phyloP scores from a whole-genome alignment of 441 rosid species.

The Monsonia emarginata region DNA sequence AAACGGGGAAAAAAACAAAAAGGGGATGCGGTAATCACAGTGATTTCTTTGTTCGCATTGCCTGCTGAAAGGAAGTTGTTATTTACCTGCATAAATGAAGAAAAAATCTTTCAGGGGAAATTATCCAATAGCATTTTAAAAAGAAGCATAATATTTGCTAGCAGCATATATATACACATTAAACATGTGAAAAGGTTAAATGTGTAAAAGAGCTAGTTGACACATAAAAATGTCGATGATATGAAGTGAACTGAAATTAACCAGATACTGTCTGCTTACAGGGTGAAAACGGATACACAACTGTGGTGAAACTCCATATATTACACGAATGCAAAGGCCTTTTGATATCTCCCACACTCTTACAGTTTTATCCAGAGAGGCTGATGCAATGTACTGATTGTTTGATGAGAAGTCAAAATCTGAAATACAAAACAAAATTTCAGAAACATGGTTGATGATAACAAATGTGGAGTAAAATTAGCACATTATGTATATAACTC shows the following conservation, averaged over 20 bases:
- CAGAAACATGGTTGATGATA: constrained; percentile 18
- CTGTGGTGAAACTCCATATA: constrained; percentile 79
- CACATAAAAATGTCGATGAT: constrained; percentile 1
- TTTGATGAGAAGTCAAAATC: constrained; percentile 94
- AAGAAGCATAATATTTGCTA: too few species aligned
- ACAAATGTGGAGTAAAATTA: neutral
- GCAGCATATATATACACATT: too few species aligned
- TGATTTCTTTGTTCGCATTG: constrained; percentile 77
- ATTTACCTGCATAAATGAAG: constrained; percentile 58
- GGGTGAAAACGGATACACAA: constrained; percentile 87
- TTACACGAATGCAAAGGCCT: constrained; percentile 87
- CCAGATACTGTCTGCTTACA: constrained; percentile 37
- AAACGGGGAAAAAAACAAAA: constrained; percentile 7
- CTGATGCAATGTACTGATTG: constrained; percentile 87
- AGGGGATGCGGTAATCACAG: constrained; percentile 40
- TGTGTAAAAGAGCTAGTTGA: neutral
- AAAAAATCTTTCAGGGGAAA: constrained; percentile 8
- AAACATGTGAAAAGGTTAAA: neutral
- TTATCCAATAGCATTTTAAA: too few species aligned
- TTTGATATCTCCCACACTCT: constrained; percentile 87
- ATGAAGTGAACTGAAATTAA: constrained; percentile 3
- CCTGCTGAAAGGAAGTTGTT: constrained; percentile 90
- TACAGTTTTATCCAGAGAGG: constrained; percentile 88
- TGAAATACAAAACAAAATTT: constrained; percentile 28
- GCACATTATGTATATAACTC: constrained; percentile 9